Evolutionary conservation across 2,329 filamentous ascomycete species (phyloP).

Genomic region (Neurospora sp.): DNA sequence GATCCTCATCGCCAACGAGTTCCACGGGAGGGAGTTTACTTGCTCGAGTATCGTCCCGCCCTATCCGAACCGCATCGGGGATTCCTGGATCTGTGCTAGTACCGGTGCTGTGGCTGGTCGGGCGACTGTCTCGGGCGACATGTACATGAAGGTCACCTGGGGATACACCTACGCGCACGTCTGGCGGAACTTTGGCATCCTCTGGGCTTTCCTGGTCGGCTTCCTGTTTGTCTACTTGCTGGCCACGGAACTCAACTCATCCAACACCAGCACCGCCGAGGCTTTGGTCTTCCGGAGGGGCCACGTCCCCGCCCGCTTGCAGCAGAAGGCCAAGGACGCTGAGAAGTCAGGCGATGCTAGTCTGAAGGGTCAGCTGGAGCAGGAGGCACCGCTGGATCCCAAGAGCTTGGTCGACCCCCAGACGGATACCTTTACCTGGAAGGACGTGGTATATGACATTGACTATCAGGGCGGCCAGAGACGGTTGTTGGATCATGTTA

Average conservation of each 20-base stretch:
- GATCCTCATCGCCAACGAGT: conserved; percentile 47
- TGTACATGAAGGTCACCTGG: conserved; percentile 47
- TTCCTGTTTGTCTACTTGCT: conserved; percentile 56
- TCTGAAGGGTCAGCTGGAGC: not conserved
- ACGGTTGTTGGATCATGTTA: conserved; percentile 67
- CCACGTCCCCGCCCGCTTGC: conserved; percentile 35
- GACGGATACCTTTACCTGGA: conserved; percentile 65
- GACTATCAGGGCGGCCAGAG: conserved; percentile 65
- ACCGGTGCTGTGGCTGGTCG: conserved; percentile 46
- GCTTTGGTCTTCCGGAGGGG: conserved; percentile 57
- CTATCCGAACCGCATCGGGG: conserved; percentile 32
- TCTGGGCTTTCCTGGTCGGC: conserved; percentile 52
- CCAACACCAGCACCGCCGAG: conserved; percentile 54
- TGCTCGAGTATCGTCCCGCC: conserved; percentile 44
- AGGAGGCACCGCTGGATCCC: conserved; percentile 9
- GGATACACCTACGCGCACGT: conserved; percentile 46
- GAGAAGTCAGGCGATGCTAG: not conserved
- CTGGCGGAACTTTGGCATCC: conserved; percentile 62
- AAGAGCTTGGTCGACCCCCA: conserved; percentile 29
- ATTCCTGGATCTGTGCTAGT: conserved; percentile 42
- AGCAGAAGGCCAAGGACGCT: conserved; percentile 12
- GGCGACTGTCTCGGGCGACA: conserved; percentile 47
- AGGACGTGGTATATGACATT: conserved; percentile 60
- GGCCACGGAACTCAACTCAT: conserved; percentile 55
- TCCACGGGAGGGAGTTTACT: conserved; percentile 44